These are phyloP conservation scores for Raddia guianensis DNA, from an alignment of 176 grass and related monocot species.

Conservation along the genomic window DNA sequence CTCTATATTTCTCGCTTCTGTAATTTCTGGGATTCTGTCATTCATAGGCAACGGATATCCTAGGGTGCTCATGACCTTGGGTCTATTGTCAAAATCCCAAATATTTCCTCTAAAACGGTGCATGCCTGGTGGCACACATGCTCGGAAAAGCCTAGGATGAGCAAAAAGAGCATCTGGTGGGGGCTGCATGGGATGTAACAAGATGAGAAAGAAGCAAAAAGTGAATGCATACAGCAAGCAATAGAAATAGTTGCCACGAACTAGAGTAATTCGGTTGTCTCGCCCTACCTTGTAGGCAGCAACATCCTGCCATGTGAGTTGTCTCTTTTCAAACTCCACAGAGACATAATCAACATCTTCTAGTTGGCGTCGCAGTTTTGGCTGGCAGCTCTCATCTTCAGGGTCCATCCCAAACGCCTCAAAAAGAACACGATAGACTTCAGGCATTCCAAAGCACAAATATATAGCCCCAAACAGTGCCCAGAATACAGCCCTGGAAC, in stretches of 20 bases:
- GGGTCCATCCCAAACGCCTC: conserved; percentile 96
- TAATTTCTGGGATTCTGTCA: conserved; percentile 95
- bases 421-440: conserved; percentile 97
- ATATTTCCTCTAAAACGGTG: conserved; percentile 93
- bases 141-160: conserved; percentile 95
- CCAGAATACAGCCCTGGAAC: conserved; percentile 87
- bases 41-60: conserved; percentile 80
- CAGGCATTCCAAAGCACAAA: conserved; percentile 98
- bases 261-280: too few relatives aligned
- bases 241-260: background rate
- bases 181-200: conserved; percentile 57
- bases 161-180: conserved; percentile 94
- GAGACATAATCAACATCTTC: conserved; percentile 99
- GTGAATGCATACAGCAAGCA: background rate
- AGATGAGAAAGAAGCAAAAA: conserved; percentile 16
- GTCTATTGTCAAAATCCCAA: conserved; percentile 92
- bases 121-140: conserved; percentile 98
- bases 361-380: conserved; percentile 86
- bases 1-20: conserved; percentile 96
- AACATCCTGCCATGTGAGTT: conserved; percentile 87
- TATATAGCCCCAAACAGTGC: conserved; percentile 99
- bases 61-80: conserved; percentile 72
- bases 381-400: conserved; percentile 88
- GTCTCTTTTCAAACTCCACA: conserved; percentile 87
- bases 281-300: conserved; percentile 64